Evolutionary conservation across 169 alveolate species (phyloP).

Genomic region (Eimeria acervulina): DNA sequence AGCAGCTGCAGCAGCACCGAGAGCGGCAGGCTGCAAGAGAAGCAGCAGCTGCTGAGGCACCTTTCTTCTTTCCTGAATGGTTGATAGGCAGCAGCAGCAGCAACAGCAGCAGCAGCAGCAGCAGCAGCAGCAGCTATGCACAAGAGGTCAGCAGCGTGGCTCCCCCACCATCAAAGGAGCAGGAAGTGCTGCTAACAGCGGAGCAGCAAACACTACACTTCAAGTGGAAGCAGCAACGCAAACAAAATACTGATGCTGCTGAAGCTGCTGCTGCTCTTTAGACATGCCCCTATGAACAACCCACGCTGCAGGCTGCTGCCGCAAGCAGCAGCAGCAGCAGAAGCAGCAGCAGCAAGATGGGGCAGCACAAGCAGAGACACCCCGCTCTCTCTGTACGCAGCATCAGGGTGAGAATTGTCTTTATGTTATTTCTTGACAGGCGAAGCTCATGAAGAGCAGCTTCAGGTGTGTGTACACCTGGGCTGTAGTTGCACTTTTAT

Average conservation of each 20-base stretch:
- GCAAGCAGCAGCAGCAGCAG: background rate
- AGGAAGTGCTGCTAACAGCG: background rate
- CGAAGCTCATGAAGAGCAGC: too few species aligned
- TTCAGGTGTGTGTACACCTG: too few species aligned
- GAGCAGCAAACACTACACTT: background rate
- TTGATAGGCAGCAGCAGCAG: background rate
- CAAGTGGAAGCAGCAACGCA: background rate
- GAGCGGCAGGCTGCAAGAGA: background rate
- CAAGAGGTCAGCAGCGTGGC: background rate
- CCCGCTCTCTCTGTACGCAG: too few species aligned
- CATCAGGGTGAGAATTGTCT: too few species aligned
- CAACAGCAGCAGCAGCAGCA: background rate
- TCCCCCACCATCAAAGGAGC: background rate
- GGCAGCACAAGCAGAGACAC: too few species aligned
- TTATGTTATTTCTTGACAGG: too few species aligned
- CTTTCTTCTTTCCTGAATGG: background rate
- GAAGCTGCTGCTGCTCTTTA: background rate
- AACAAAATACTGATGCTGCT: background rate
- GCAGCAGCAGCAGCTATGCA: background rate
- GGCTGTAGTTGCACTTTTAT: too few species aligned
- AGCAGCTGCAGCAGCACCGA: constrained; percentile 2
- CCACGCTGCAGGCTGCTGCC: background rate
- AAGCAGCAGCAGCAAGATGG: too few species aligned
- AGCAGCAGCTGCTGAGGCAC: background rate
- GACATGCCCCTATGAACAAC: background rate